Percentiles rank a stretch among this genome's conserved stretches.
Conservation (phyloP, 2,329 filamentous ascomycete genomes). For the Exophiala phaeomuriformis region DNA sequence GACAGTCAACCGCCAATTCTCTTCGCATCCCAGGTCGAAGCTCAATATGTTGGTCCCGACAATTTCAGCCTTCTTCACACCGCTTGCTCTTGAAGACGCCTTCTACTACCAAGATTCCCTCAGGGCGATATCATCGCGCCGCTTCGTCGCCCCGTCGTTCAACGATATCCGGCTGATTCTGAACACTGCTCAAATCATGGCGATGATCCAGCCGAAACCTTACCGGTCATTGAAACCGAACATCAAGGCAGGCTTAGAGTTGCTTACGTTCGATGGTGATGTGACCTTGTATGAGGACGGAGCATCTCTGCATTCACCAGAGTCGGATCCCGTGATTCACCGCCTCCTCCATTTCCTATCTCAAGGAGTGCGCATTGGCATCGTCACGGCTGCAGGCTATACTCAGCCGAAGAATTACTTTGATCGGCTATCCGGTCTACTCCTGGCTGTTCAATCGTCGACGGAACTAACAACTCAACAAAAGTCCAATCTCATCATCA, state of each 20-base stretch:
- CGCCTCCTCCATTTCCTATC: conserved; percentile 63
- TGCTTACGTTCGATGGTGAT: conserved; percentile 96
- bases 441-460: conserved; percentile 66
- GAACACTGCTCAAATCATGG: conserved; percentile 92
- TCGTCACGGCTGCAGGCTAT: conserved; percentile 95
- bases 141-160: conserved; percentile 93
- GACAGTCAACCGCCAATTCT: conserved; percentile 23
- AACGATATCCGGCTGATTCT: conserved; percentile 90
- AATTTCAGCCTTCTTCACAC: conserved; percentile 89
- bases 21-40: conserved; percentile 60
- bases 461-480: conserved; percentile 55
- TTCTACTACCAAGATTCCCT: conserved; percentile 84
- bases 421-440: conserved; percentile 73
- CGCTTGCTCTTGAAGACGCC: conserved; percentile 75
- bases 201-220: conserved; percentile 55
- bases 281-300: conserved; percentile 94
- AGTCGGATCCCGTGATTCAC: conserved; percentile 68
- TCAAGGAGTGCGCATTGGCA: conserved; percentile 76
- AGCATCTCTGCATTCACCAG: conserved; percentile 56
- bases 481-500: conserved; percentile 75
- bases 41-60: conserved; percentile 85
- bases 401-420: conserved; percentile 82
- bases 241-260: conserved; percentile 60
- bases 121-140: conserved; percentile 78
- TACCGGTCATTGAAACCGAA: conserved; percentile 14